Base-by-base conservation (phyloP, 345 rosid genomes). In the Hibiscus tridactylites region DNA sequence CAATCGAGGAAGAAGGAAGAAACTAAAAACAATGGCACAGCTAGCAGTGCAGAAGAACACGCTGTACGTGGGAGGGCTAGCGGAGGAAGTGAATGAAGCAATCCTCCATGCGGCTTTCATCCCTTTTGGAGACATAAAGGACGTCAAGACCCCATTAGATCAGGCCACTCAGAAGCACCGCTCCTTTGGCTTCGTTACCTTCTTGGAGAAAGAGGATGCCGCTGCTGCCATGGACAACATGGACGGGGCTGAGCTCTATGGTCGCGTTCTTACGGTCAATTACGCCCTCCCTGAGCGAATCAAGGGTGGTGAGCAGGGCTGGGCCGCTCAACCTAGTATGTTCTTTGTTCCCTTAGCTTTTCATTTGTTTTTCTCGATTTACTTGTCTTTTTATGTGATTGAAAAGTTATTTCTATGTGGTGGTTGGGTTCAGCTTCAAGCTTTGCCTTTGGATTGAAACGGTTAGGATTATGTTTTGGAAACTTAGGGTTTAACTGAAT, bases 261-360 rank as follows among this genome's bases (percentile, higher is more conserved):
- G 98, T n/a, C 92, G 97, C 4, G 99, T 92, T 62, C 98, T 92
- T 76, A 95, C 99, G 39, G 98, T 95, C 76, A 95, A 95, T 71
- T 95, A 90, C 72, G 99, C 98, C 42, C 90, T 92, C 28, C 98
- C 98, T 2, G 99, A 95, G 90, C 79, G 81, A 37, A 95, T 92
- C 71, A 95, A 95, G 90, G 99, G 99, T 72, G 99, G 99, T 5
- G 98, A 95, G 71, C 97, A 92, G 82, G 98, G 99, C 11, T 95
- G 99, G 99, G 99, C 99, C 6, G 98, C 99, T 6, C 98, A 95
- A 78, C 98, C 99, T n/a, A 88, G 99, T 92, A 86, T 4, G 91
- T 84, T 17, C 47, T 65, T 11, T 50, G 35, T 21, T 21, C 24
- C 24, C 24, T 21, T 21, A 21, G 24, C 61, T 46, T 53, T 35